phyloP scores from a whole-genome alignment of 768 basidiomycete species.

The Lactifluus echinatus region DNA sequence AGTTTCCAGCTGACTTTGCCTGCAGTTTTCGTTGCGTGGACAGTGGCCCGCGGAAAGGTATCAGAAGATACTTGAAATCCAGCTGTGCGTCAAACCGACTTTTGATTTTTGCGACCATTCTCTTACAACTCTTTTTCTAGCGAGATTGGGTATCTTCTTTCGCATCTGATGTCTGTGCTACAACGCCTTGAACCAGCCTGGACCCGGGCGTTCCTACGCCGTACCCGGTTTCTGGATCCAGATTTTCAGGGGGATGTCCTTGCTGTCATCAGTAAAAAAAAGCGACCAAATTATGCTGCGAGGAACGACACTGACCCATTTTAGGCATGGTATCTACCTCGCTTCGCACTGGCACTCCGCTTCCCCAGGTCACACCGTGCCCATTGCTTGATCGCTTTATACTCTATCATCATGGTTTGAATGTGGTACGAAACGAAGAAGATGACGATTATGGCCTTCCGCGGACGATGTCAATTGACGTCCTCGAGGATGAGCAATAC shows the following conservation, averaged over 20 bases:
- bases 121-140: conserved; percentile 29
- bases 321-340: conserved; percentile 70
- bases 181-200: conserved; percentile 68
- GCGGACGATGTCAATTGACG: conserved; percentile 57
- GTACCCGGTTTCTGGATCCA: conserved; percentile 68
- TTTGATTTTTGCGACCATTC: neutral
- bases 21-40: conserved; percentile 66
- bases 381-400: conserved; percentile 45
- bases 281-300: too few species aligned
- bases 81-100: conserved; percentile 46
- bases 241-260: conserved; percentile 81
- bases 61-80: conserved; percentile 55
- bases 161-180: conserved; percentile 65
- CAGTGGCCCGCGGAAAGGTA: conserved; percentile 78
- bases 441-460: conserved; percentile 75
- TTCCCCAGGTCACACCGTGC: conserved; percentile 84
- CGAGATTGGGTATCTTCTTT: conserved; percentile 59
- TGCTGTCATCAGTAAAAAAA: conserved; percentile 71
- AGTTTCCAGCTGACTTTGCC: neutral
- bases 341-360: conserved; percentile 59
- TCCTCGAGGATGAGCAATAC: conserved; percentile 71
- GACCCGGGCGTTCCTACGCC: conserved; percentile 64
- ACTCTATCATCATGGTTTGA: conserved; percentile 46
- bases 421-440: conserved; percentile 59
- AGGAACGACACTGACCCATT: neutral